These are phyloP conservation scores for Hypoxylon sp. DNA, from an alignment of 2,329 filamentous ascomycete species.

Conservation along the genomic window DNA sequence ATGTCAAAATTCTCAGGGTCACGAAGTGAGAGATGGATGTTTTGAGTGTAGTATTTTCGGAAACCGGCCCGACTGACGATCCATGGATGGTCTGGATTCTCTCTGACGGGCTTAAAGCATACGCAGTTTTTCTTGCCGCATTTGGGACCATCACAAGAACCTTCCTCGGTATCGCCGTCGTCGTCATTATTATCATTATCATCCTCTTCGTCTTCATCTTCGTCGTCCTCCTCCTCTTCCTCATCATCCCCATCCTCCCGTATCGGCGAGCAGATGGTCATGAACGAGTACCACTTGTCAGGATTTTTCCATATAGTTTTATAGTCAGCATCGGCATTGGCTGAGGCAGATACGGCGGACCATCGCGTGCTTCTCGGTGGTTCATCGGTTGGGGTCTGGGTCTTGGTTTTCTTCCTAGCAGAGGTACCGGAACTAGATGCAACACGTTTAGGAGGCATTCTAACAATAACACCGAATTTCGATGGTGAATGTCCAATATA, in stretches of 20 bases:
- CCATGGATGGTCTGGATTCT: constrained; percentile 56
- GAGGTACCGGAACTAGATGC: constrained; percentile 31
- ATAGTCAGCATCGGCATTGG: constrained; percentile 54
- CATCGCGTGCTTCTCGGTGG: constrained; percentile 51
- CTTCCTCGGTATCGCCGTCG: constrained; percentile 25
- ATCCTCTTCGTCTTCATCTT: constrained; percentile 19
- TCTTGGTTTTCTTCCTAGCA: constrained; percentile 46
- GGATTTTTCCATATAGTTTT: constrained; percentile 48
- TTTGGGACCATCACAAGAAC: constrained; percentile 33
- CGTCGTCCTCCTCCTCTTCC: constrained; percentile 23
- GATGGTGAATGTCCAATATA: background rate
- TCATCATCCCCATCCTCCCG: constrained; percentile 22
- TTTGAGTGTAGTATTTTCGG: constrained; percentile 48
- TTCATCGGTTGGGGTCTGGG: constrained; percentile 33
- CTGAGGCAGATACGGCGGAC: constrained; percentile 55
- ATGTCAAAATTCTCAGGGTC: constrained; percentile 60
- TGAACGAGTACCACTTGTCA: constrained; percentile 50
- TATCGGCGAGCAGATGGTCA: constrained; percentile 50
- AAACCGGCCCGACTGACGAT: constrained; percentile 53
- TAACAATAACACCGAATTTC: background rate
- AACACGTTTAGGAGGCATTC: constrained; percentile 49
- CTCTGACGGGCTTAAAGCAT: constrained; percentile 52
- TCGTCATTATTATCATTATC: constrained; percentile 12
- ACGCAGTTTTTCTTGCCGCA: constrained; percentile 52
- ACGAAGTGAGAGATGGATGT: constrained; percentile 47